Evolutionary conservation across 805 yeast genomes (phyloP), one percentile per base, ranked within the genome.

Genomic region (Lachancea cidri): DNA sequence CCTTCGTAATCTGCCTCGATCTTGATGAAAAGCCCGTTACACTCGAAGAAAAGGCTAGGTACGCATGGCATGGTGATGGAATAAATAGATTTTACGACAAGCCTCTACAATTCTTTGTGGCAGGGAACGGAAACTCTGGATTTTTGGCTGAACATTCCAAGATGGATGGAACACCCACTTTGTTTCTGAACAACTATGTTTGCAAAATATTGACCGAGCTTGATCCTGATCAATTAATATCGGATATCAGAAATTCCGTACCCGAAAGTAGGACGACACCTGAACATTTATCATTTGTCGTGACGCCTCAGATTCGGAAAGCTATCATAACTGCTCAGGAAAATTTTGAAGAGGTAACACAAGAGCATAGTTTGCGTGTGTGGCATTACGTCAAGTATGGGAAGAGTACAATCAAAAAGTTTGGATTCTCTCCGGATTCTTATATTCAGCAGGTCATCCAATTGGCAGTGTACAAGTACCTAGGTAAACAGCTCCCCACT

Each of bases 81-180:
- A 66, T 71, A 53, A 91, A 93, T 72, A 75, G 98, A 55, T 91
- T 75, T 71, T 91, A 76, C 63, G 98, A 91, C 71, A 91, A 91
- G 71, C 91, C 96, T 3, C 69, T 85, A 45, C 93, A 91, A 70
- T 81, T 86, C 62, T 75, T 88, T 52, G 79, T 91, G 41, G 70
- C 84, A 45, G 81, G 77, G 47, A 88, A 87, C 64, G 96, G 93
- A 45, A 73, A 79, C 48, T 86, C 96, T 5, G 98, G 97, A 1
- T 91, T 89, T 69, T 67, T 88, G 58, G 97, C 95, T 47, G 98
- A 91, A 70, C 98, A 91, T 70, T 87, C 97, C 17, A 84, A 79
- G 71, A 91, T 91, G 98, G 98, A 91, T 65, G 98, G 98, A 47
- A 86, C 96, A 7, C 95, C 97, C 58, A 91, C 96, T 22, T 78